Base-by-base conservation (phyloP, 805 yeast species). In the Vanderwaltozyma tropicalis region DNA sequence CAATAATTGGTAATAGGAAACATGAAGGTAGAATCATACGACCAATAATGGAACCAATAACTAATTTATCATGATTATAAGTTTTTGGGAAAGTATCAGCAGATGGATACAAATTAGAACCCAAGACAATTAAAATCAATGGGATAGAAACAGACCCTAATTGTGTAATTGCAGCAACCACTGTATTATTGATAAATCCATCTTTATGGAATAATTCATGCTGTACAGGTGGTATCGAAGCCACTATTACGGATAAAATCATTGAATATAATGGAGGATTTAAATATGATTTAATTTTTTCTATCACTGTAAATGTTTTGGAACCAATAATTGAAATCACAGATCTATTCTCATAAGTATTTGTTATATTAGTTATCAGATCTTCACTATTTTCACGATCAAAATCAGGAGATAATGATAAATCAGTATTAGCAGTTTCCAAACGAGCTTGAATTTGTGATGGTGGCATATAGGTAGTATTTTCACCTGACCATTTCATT, bases 211-310 rank as follows among this genome's bases (percentile, higher is more conserved):
- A 81, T 43, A 81, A 74, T 37, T 67, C 64, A 26, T 65, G 60
- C 49, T 78, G 80, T n/a, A 82, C 47, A 4, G 61, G 60, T 7
- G 81, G 78, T 15, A 79, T 63, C 0, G 83, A 71, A 3, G 89
- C 92, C 40, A 82, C 80, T 19, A 80, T 38, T n/a, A 82, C 72
- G 3, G 88, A 71, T 1, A 76, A 57, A 13, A 76, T 52, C 88
- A 82, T 82, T 8, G 94, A 78, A 61, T 78, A 82, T 39, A 82
- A 61, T n/a, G 92, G 94, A n/a, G 94, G 89, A 52, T 82, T 82
- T 84, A 82, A 78, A 43, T 68, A 31, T 19, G 26, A 19, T 9
- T 3, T 20, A 15, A 31, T 10, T 19, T 19, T 31, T 5, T 19
- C 13, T 4, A 31, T 19, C n/a, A n/a, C n/a, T n/a, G n/a, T n/a